Evolutionary conservation across 352 stramenopile species (phyloP).

Genomic region (Globisporangium yorkense): DNA sequence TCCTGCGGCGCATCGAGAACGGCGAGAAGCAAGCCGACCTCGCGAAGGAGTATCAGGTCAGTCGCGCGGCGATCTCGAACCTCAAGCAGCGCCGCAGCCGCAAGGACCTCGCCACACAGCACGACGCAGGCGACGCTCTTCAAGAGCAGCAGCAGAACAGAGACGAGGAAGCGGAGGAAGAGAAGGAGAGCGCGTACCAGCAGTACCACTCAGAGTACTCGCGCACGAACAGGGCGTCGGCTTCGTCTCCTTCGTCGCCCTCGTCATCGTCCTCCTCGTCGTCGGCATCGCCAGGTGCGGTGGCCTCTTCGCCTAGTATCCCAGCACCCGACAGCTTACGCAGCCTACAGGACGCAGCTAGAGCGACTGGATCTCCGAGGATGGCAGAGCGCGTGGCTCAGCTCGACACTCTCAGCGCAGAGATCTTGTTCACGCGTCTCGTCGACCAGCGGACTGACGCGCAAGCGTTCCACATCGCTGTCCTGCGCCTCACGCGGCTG

Average conservation of each 20-base stretch:
- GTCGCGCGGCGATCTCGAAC: constrained; percentile 61
- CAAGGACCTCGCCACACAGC: constrained; percentile 32
- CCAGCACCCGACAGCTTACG: neutral
- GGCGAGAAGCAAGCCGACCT: constrained; percentile 60
- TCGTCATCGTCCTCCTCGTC: neutral
- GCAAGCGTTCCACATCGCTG: constrained; percentile 26
- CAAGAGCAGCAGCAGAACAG: neutral
- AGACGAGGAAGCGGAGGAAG: neutral
- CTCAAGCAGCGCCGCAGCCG: constrained; percentile 50
- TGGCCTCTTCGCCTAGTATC: neutral
- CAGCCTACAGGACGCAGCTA: neutral
- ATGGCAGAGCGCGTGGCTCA: constrained; percentile 22
- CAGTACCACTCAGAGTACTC: neutral
- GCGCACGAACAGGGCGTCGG: neutral
- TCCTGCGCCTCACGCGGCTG: constrained; percentile 36
- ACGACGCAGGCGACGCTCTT: constrained; percentile 21
- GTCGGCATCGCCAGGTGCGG: neutral
- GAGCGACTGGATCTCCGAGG: constrained; percentile 11
- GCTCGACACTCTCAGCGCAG: constrained; percentile 26
- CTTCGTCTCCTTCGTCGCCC: neutral
- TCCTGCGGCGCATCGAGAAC: constrained; percentile 44
- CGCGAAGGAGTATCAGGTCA: constrained; percentile 62
- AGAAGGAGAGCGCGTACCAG: neutral
- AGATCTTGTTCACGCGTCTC: constrained; percentile 35
- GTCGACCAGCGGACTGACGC: constrained; percentile 24